Evolutionary conservation across 2,329 filamentous ascomycete species (phyloP), one percentile per base, ranked within the genome.

Genomic region (Fusarium buharicum): DNA sequence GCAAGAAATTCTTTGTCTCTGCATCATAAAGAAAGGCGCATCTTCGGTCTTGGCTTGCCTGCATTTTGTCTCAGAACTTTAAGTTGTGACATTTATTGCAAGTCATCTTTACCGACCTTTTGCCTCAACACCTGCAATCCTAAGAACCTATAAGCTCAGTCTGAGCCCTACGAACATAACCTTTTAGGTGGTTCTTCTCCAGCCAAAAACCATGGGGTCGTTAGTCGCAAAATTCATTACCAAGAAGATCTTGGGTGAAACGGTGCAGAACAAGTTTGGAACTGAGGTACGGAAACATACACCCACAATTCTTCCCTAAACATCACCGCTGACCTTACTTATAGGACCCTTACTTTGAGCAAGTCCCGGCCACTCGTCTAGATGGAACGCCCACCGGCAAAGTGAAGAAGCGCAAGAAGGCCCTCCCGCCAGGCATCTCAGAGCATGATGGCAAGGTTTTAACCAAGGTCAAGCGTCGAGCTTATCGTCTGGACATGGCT

Each of bases 321-420:
- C 11, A 14, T 38, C 37, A 31, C 37, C 6, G 40, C 46, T 48
- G 49, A 60, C 55, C 41, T 58, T 38, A 24, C 17, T 39, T 49
- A 64, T 54, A 97, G 91, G 93, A 98, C 73, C 93, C 93, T 6
- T 97, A 93, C 79, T 96, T 93, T 70, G 92, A 96, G 75, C 83
- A 87, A 67, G 87, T 97, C 31, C 87, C 89, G 18, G 89, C 93
- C 37, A 91, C 90, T 9, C 84, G 87, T 62, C 80, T 90, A 37
- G 79, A 87, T 64, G 87, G 87, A 56, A 85, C 81, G 50, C 86
- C 88, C 22, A 84, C 75, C 4, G 87, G 86, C 70, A 96, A 93
- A 74, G 82, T 84, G 54, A 94, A 92, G 81, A 96, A 91, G 76
- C 86, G 89, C 73, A 92, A 90, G 79, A 96, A 96, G 78, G 90